Conservation (phyloP, 2,329 filamentous ascomycete genomes). For the Periconia macrospinosa region DNA sequence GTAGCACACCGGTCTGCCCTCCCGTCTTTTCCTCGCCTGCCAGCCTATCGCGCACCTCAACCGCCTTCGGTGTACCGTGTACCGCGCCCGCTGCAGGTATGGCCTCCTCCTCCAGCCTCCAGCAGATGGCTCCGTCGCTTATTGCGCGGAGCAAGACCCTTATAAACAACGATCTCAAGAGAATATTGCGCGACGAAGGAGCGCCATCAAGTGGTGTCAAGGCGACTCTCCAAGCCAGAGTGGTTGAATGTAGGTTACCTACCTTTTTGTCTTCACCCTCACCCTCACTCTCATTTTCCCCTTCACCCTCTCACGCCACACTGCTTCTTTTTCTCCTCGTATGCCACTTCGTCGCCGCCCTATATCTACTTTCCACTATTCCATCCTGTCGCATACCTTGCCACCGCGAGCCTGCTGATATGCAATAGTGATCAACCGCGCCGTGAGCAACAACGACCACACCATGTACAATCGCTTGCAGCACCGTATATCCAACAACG, state of each 20-base stretch:
- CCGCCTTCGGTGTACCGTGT: not conserved
- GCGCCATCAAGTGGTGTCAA: conserved; percentile 78
- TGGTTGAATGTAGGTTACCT: conserved; percentile 80
- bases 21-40: conserved; percentile 4
- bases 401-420: not conserved
- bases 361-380: no score
- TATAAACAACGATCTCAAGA: conserved; percentile 70
- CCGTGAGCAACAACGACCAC: conserved; percentile 38
- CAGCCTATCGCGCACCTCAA: conserved; percentile 4
- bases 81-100: conserved; percentile 21
- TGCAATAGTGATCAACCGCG: conserved; percentile 41
- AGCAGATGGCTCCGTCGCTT: conserved; percentile 43
- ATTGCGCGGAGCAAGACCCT: conserved; percentile 56
- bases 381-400: not conserved
- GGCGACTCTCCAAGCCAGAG: conserved; percentile 74
- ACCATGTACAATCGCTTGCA: conserved; percentile 42
- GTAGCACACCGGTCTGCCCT: conserved; percentile 8
- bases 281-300: not conserved
- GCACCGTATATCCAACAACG: conserved; percentile 46
- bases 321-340: conserved; percentile 1
- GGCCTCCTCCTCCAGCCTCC: conserved; percentile 40
- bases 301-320: conserved; percentile 2
- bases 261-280: conserved; percentile 46
- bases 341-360: not conserved
- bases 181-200: conserved; percentile 73